These are phyloP conservation scores for Poterioochromonas sp. DNA, from an alignment of 352 stramenopile genomes.

Conservation along the genomic window DNA sequence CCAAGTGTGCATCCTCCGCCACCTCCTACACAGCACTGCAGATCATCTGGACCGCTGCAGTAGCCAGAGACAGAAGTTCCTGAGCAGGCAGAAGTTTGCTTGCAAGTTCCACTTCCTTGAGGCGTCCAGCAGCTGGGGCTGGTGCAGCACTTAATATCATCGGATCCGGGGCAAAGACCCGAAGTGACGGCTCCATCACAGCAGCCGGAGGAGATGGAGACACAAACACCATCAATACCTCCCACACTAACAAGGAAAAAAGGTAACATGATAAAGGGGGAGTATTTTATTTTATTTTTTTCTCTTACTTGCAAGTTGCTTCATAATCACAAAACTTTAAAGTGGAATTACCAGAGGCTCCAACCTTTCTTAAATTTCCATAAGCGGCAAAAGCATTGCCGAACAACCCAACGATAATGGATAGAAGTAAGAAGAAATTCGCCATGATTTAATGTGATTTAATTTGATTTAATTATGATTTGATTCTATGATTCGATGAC, in stretches of 20 bases:
- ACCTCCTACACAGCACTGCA: conserved; percentile 16
- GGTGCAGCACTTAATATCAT: conserved; percentile 18
- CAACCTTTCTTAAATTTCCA: not conserved
- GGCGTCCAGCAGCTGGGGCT: not conserved
- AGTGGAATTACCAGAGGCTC: not conserved
- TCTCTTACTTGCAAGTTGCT: not conserved
- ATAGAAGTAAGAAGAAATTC: not conserved
- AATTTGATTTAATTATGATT: too few species aligned
- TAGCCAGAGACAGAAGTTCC: not conserved
- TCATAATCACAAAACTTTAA: conserved; percentile 7
- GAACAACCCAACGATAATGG: not conserved
- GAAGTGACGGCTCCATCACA: not conserved
- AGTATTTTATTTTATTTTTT: too few species aligned
- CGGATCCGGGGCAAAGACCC: not conserved
- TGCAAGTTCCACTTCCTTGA: conserved; percentile 2
- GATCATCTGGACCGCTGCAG: not conserved
- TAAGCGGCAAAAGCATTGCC: not conserved
- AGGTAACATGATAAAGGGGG: too few species aligned
- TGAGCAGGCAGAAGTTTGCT: not conserved
- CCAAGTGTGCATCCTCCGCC: not conserved
- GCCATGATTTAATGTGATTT: not conserved
- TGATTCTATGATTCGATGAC: too few species aligned
- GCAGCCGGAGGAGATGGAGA: conserved; percentile 15
- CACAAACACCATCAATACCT: not conserved
- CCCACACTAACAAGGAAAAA: not conserved